phyloP scores from a whole-genome alignment of 805 yeast genomes.

The Cyberlindnera samutprakarnensis region DNA sequence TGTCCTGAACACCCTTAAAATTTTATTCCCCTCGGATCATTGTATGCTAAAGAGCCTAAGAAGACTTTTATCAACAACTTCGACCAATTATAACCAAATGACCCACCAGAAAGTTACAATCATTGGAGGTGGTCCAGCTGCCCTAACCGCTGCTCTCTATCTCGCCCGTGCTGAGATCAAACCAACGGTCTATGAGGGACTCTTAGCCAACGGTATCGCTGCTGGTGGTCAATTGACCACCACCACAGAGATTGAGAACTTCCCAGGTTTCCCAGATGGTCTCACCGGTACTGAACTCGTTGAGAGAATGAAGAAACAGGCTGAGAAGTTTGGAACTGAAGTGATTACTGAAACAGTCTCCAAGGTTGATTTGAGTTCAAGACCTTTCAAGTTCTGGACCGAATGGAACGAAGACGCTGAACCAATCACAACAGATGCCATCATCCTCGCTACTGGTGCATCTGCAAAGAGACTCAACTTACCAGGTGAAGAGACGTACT shows the following conservation, averaged over 20 bases:
- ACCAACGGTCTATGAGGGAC: constrained; percentile 91
- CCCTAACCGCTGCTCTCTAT: constrained; percentile 98
- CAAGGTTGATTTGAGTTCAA: constrained; percentile 78
- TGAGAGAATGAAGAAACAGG: constrained; percentile 91
- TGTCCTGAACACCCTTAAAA: no score
- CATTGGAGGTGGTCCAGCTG: constrained; percentile 98
- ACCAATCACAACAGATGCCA: constrained; percentile 89
- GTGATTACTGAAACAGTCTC: constrained; percentile 93
- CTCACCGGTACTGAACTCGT: constrained; percentile 80
- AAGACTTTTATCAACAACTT: no score
- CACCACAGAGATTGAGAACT: constrained; percentile 96
- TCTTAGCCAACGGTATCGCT: constrained; percentile 94
- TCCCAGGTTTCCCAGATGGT: constrained; percentile 97
- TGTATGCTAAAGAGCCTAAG: no score
- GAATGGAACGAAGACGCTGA: constrained; percentile 90
- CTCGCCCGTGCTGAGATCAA: constrained; percentile 93
- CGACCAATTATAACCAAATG: no score
- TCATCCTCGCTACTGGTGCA: constrained; percentile 95
- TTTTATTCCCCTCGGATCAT: no score
- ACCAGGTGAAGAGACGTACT: constrained; percentile 96
- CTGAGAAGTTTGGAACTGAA: constrained; percentile 82
- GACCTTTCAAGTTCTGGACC: constrained; percentile 96
- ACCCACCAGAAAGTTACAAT: constrained; percentile 80
- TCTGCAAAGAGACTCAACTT: constrained; percentile 89
- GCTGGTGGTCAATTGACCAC: constrained; percentile 99